Evolutionary conservation across 441 rosid genomes (phyloP).

Genomic region (Melastoma candidum): DNA sequence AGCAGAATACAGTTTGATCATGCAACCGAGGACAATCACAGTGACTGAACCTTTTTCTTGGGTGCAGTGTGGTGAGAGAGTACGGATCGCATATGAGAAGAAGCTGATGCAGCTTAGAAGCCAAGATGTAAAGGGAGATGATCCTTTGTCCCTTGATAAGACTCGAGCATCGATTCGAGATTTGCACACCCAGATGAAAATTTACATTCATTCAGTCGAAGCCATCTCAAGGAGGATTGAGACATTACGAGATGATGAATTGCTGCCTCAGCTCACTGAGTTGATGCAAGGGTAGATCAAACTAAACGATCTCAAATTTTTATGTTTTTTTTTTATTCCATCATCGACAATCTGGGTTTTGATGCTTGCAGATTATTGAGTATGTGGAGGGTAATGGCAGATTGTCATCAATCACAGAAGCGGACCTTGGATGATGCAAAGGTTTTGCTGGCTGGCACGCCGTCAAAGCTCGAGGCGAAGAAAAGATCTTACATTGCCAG

Average conservation of each 20-base stretch:
- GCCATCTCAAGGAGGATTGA: slow-evolving; percentile 78
- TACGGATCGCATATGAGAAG: slow-evolving; percentile 82
- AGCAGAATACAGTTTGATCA: too few species aligned
- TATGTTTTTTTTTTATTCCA: slow-evolving; percentile 1
- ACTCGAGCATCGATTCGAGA: slow-evolving; percentile 67
- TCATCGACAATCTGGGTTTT: too few species aligned
- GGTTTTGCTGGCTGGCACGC: slow-evolving; percentile 70
- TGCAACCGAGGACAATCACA: not conserved
- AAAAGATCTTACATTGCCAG: slow-evolving; percentile 40
- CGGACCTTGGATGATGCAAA: slow-evolving; percentile 87
- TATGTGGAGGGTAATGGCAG: slow-evolving; percentile 98
- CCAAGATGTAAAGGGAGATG: slow-evolving; percentile 78
- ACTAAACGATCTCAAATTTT: slow-evolving; percentile 2
- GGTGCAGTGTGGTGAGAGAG: slow-evolving; percentile 73
- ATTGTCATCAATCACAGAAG: slow-evolving; percentile 76
- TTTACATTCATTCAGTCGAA: slow-evolving; percentile 80
- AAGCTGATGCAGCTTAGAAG: slow-evolving; percentile 61
- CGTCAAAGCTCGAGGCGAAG: slow-evolving; percentile 55
- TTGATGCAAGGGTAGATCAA: slow-evolving; percentile 69
- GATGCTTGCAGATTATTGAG: slow-evolving; percentile 46
- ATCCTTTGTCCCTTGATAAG: slow-evolving; percentile 48
- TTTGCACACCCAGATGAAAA: slow-evolving; percentile 68
- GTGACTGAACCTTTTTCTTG: slow-evolving; percentile 7
- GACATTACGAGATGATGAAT: slow-evolving; percentile 82
- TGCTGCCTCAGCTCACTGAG: slow-evolving; percentile 87